Evolutionary conservation across 768 basidiomycete genomes (phyloP).

Genomic region (Pleurotus sapidus): DNA sequence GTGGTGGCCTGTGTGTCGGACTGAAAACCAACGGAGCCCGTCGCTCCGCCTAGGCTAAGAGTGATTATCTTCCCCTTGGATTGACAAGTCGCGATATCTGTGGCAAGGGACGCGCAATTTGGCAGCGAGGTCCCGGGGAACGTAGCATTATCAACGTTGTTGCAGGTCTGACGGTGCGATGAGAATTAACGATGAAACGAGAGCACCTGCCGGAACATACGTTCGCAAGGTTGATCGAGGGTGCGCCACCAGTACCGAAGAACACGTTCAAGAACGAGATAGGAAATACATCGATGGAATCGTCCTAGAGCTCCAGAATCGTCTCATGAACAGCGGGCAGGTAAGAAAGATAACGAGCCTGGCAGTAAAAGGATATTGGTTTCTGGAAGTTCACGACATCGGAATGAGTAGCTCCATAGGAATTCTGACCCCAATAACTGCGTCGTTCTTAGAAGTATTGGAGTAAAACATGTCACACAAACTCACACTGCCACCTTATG

Average conservation of each 20-base stretch:
- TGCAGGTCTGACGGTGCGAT: constrained; percentile 50
- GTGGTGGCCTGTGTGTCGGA: constrained; percentile 52
- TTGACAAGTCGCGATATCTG: constrained; percentile 66
- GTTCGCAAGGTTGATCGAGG: constrained; percentile 68
- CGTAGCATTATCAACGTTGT: constrained; percentile 46
- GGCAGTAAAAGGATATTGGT: constrained; percentile 61
- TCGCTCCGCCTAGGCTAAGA: constrained; percentile 58
- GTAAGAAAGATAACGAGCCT: constrained; percentile 30
- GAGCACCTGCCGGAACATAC: constrained; percentile 28
- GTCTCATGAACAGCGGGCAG: neutral
- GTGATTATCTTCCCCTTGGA: constrained; percentile 60
- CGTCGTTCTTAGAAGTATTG: neutral
- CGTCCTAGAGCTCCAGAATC: constrained; percentile 38
- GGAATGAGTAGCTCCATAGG: constrained; percentile 57
- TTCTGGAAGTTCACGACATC: constrained; percentile 59
- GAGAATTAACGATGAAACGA: neutral
- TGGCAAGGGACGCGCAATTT: constrained; percentile 57
- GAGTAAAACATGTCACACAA: neutral
- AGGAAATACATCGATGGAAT: constrained; percentile 66
- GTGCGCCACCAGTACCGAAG: constrained; percentile 58
- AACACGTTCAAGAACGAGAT: constrained; percentile 68
- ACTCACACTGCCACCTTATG: constrained; percentile 55
- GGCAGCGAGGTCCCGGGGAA: constrained; percentile 64
- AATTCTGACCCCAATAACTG: constrained; percentile 78
- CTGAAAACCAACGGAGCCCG: constrained; percentile 58